Conservation (phyloP, 768 basidiomycete genomes). For the Phallus indusiatus region DNA sequence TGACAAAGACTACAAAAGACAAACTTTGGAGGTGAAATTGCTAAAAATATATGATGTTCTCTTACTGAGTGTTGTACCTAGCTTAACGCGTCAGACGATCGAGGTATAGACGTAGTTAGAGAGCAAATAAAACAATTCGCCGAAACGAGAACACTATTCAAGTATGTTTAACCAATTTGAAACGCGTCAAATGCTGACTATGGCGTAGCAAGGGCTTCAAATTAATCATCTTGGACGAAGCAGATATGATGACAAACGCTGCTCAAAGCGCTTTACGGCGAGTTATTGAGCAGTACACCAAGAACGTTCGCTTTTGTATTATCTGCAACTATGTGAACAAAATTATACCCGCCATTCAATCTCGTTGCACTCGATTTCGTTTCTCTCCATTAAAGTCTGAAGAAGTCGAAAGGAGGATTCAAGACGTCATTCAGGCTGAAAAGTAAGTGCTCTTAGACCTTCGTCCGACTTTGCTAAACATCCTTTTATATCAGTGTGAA, state of each 20-base stretch:
- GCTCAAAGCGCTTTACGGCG: constrained; percentile 95
- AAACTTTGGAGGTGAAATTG: constrained; percentile 74
- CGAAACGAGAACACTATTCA: constrained; percentile 76
- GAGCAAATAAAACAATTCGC: constrained; percentile 99
- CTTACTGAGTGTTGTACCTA: constrained; percentile 21
- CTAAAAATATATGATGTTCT: constrained; percentile 9
- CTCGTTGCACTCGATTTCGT: constrained; percentile 93
- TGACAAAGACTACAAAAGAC: constrained; percentile 74
- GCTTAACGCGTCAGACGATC: constrained; percentile 97
- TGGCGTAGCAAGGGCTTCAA: constrained; percentile 80
- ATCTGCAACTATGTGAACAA: constrained; percentile 99
- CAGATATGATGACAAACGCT: constrained; percentile 99
- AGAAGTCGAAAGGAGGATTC: constrained; percentile 79
- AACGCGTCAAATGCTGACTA: neutral
- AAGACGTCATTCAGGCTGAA: constrained; percentile 74
- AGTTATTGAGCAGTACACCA: constrained; percentile 97
- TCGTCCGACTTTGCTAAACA: neutral
- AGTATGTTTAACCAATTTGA: constrained; percentile 17
- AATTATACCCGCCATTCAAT: constrained; percentile 96
- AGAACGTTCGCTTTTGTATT: constrained; percentile 98
- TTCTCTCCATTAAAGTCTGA: constrained; percentile 84
- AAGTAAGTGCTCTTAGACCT: constrained; percentile 41
- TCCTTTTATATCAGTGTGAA: constrained; percentile 55
- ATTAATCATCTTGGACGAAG: constrained; percentile 95
- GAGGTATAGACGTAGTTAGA: constrained; percentile 96